These are phyloP conservation scores for Hymenochaete sp. DNA, from an alignment of 1,284 basidiomycete species.

Conservation along the genomic window DNA sequence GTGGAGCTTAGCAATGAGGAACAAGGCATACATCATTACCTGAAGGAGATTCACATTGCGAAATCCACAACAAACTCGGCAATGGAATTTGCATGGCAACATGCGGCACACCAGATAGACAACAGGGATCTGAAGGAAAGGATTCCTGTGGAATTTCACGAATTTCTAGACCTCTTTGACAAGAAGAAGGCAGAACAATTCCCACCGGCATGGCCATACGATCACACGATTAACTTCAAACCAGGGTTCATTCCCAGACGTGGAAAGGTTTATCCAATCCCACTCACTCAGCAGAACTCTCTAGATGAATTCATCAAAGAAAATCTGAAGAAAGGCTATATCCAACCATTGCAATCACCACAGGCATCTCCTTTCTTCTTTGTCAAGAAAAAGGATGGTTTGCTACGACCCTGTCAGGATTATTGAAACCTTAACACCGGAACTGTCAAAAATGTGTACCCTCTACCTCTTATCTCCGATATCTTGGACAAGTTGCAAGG, in stretches of 20 bases:
- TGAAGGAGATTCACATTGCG: too few relatives aligned
- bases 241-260: not conserved
- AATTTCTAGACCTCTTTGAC: not conserved
- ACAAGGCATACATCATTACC: too few relatives aligned
- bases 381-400: conserved; percentile 38
- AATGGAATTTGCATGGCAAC: too few relatives aligned
- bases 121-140: too few relatives aligned
- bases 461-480: conserved; percentile 23
- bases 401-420: conserved; percentile 33
- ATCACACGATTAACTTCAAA: not conserved
- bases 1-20: too few relatives aligned
- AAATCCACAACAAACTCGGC: too few relatives aligned
- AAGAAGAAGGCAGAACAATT: not conserved
- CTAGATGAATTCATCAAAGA: conserved; percentile 1
- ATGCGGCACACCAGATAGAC: too few relatives aligned
- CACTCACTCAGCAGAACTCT: not conserved
- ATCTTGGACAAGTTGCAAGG: not conserved
- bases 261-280: conserved; percentile 2
- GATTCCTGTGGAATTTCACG: too few relatives aligned
- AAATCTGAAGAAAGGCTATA: conserved; percentile 1
- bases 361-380: conserved; percentile 37
- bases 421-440: conserved; percentile 35
- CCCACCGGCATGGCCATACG: not conserved
- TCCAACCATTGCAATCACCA: conserved; percentile 28
- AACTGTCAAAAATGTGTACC: conserved; percentile 32